Percentiles rank a stretch among this genome's conserved stretches.
These are phyloP conservation scores for Rosa rugosa DNA, from an alignment of 306 rosid genomes.

Conservation along the genomic window DNA sequence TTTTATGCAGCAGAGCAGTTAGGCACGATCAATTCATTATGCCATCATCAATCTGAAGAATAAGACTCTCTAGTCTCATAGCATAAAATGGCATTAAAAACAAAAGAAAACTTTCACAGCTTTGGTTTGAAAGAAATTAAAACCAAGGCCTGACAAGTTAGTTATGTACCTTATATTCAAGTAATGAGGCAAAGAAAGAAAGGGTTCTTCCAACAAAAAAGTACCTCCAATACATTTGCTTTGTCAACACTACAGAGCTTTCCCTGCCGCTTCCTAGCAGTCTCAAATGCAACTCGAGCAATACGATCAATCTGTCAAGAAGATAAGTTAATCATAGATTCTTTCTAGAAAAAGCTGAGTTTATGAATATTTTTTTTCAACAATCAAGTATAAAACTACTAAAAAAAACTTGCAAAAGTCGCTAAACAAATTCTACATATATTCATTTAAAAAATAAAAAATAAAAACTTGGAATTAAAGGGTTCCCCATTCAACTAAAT, in stretches of 20 bases:
- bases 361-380: not conserved
- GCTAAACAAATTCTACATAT: not conserved
- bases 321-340: constrained; percentile 15
- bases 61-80: not conserved
- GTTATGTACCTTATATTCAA: not conserved
- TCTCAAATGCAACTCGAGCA: constrained; percentile 80
- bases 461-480: not conserved
- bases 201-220: not conserved
- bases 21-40: not conserved
- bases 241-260: constrained; percentile 92
- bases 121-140: not conserved
- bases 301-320: constrained; percentile 81
- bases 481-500: not conserved
- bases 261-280: constrained; percentile 74
- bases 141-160: not conserved
- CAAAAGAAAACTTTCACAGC: not conserved
- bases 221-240: constrained; percentile 95
- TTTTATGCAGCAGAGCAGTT: not conserved
- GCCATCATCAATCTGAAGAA: not conserved
- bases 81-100: not conserved
- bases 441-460: not conserved
- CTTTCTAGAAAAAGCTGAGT: not conserved
- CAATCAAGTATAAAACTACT: not conserved
- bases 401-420: not conserved
- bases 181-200: constrained; percentile 10